A percentile compares a stretch with the other conserved stretches of the same genome.
Evolutionary conservation across 2,329 filamentous ascomycete genomes (phyloP).

Genomic region (Phialocephala subalpina): DNA sequence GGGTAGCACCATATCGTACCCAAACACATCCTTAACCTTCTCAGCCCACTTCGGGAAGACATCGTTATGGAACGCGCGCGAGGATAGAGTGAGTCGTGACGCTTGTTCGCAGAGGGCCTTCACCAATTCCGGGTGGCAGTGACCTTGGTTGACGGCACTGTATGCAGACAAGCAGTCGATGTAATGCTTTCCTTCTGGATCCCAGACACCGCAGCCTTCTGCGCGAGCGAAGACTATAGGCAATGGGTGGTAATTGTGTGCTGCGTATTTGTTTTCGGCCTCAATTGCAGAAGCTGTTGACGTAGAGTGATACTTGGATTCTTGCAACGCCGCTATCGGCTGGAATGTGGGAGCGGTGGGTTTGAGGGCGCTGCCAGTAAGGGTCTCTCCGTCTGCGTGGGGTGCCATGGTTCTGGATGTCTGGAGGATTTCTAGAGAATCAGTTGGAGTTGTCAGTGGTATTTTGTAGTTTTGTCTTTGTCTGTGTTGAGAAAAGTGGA

Average conservation of each 20-base stretch:
- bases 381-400: constrained; percentile 57
- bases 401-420: constrained; percentile 58
- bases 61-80: constrained; percentile 96
- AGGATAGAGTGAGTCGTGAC: constrained; percentile 87
- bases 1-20: constrained; percentile 96
- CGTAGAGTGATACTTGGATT: constrained; percentile 70
- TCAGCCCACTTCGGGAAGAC: constrained; percentile 96
- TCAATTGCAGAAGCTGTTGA: constrained; percentile 83
- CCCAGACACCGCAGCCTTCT: constrained; percentile 90
- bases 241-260: constrained; percentile 98
- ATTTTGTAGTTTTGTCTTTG: background rate
- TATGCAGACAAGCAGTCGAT: constrained; percentile 98
- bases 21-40: constrained; percentile 87
- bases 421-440: background rate
- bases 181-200: constrained; percentile 94
- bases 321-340: constrained; percentile 36
- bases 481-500: constrained; percentile 9
- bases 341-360: constrained; percentile 44
- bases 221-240: constrained; percentile 92
- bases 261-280: constrained; percentile 83
- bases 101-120: constrained; percentile 92
- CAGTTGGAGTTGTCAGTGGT: constrained; percentile 4
- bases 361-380: constrained; percentile 47
- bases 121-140: constrained; percentile 96
- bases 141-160: constrained; percentile 96